Conservation (phyloP, 768 basidiomycete species). For the Calocera viscosa region DNA sequence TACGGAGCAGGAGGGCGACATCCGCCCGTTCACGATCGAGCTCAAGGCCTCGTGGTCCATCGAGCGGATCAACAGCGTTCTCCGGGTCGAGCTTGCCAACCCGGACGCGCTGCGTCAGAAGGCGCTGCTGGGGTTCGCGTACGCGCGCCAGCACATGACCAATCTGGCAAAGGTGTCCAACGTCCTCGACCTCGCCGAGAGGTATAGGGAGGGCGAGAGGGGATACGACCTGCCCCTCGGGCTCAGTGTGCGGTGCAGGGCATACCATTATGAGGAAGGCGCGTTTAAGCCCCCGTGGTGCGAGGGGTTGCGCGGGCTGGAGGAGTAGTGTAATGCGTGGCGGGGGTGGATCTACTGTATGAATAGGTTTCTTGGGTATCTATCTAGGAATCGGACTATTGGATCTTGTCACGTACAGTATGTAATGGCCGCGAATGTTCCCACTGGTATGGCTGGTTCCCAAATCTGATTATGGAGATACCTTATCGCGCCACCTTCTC, state of each 20-base stretch:
- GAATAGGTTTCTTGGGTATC: not conserved
- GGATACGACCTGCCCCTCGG: not conserved
- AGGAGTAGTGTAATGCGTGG: not conserved
- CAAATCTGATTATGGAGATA: too few relatives aligned
- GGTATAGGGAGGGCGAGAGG: not conserved
- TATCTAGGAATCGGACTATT: not conserved
- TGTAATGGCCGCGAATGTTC: too few relatives aligned
- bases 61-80: slow-evolving; percentile 12
- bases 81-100: slow-evolving; percentile 9
- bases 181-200: not conserved
- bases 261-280: not conserved
- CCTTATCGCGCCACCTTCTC: too few relatives aligned
- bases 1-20: slow-evolving; percentile 11
- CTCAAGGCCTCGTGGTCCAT: slow-evolving; percentile 7
- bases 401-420: too few relatives aligned
- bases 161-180: slow-evolving; percentile 9
- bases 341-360: not conserved
- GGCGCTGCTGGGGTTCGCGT: slow-evolving; percentile 14
- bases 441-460: too few relatives aligned
- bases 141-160: slow-evolving; percentile 12
- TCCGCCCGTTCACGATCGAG: slow-evolving; percentile 14
- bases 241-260: not conserved
- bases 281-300: slow-evolving; percentile 7
- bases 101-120: slow-evolving; percentile 12
- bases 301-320: not conserved